Evolutionary conservation across 2,329 filamentous ascomycete genomes (phyloP), one percentile per base, ranked within the genome.

Genomic region (Talaromyces amestolkiae): DNA sequence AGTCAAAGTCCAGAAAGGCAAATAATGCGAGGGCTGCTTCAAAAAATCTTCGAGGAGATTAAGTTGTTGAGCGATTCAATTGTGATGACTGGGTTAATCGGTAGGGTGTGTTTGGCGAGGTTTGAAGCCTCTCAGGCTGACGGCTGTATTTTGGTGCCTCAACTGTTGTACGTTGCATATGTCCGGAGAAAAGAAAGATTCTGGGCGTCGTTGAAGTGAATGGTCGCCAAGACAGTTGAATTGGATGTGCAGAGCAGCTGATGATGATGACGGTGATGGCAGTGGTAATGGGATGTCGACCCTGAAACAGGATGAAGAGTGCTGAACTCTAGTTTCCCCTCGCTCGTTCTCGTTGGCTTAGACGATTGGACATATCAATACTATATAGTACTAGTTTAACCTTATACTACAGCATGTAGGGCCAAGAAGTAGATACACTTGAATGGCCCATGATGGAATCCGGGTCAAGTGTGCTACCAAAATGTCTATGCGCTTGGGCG

Each of bases 381-480:
- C 39, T 27, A 45, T 33, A 41, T 59, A 33, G 24, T 31, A 59
- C 24, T 59, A 59, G 53, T 9, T 17, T 3, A 27, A 15, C 53
- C 17, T n/a, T 53, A 35, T 41, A 41, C 35, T 41, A 43, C 41
- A 19, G 22, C 37, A 58, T 39, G 11, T 53, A 63, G 51, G 61
- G 51, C 61, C 61, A 63, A 58, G 39, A 24, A 43, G 39, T 56
- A 47, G 35, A 41, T 54, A 47, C 41, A 24, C 24, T 33, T 45
- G 24, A 63, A 37, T 47, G 51, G 51, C 61, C 39, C 61, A 63
- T 35, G 39, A 33, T 37, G 51, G 39, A 49, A 63, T 63, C 49
- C 61, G 51, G 39, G 61, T 63, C 61, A 63, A 43, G 49, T 63
- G 61, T 63, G 53, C 51, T 33, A 45, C 61, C 19, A 17, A 17